Evolutionary conservation across 1,139 yeast genomes (phyloP), one percentile per base, ranked within the genome.

Genomic region (Starmera stellimalicola): DNA sequence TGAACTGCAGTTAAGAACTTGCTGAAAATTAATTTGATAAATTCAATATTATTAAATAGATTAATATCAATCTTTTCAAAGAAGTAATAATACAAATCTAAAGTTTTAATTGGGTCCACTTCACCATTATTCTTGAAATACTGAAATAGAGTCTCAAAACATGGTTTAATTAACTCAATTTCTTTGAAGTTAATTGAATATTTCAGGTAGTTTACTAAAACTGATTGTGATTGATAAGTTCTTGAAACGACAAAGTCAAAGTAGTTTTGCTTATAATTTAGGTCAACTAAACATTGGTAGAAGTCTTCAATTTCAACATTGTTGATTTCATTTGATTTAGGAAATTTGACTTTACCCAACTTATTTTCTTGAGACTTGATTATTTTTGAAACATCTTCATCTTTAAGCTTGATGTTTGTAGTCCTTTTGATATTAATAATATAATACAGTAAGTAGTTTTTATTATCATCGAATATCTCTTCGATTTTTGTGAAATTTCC

Each of bases 221-320:
- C 12, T 22, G 25, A 22, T 22, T 63, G 58, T 20, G 73, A 70
- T 41, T 72, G 75, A 42, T 70, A 72, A 1, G 77, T 68, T 33
- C 59, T 56, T 11, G 55, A 44, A n/a, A 68, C 52, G 2, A 67
- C 66, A 16, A 49, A 46, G 24, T 57, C 57, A 7, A 67, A 39
- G 3, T 7, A 22, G 11, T 22, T n/a, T 22, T 22, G 11, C 3
- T 22, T 5, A 5, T 6, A n/a, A 8, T 22, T 22, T 22, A 28
- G 8, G 32, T 47, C 16, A 37, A 33, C 19, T 32, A 33, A 15
- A 6, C 16, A 27, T 45, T 47, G 54, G 52, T 55, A 27, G 49
- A 55, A 48, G 42, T 57, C 48, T 54, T 58, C 51, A 44, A 55
- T 33, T 48, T 52, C 36, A 40, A 48, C 16, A 50, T 53, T 48